phyloP scores from a whole-genome alignment of 768 basidiomycete species.

The Ramaria sp. region DNA sequence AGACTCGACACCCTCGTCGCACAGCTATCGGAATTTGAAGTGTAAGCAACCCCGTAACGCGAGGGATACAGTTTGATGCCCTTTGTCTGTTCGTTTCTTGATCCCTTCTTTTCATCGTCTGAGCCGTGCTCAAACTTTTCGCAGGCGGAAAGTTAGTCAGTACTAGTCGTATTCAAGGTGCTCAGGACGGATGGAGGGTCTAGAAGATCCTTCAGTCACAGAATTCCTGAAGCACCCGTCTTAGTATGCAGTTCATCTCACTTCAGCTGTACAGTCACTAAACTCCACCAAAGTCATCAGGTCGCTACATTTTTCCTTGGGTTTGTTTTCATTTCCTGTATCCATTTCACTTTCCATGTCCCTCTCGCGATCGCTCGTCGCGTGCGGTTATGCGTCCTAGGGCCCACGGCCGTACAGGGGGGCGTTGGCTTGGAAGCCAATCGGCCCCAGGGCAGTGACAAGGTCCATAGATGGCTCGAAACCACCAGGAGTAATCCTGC shows the following conservation, averaged over 20 bases:
- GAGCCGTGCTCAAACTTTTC: background rate
- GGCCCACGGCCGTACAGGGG: background rate
- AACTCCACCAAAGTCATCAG: constrained; percentile 20
- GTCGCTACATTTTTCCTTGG: constrained; percentile 31
- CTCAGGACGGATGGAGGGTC: background rate
- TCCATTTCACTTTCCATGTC: constrained; percentile 18
- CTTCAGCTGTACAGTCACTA: background rate
- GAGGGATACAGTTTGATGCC: background rate
- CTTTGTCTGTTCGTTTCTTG: background rate
- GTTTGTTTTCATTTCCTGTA: constrained; percentile 28
- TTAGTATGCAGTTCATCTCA: background rate
- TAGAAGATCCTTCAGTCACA: background rate
- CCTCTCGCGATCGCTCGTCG: background rate
- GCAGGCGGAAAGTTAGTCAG: background rate
- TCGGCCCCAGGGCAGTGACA: background rate
- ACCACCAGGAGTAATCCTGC: background rate
- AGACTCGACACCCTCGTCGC: background rate
- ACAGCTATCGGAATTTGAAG: background rate
- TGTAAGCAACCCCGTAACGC: background rate
- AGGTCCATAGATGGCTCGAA: constrained; percentile 2
- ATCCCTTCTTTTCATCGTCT: background rate
- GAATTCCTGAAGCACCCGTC: constrained; percentile 6
- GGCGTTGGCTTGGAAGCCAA: background rate
- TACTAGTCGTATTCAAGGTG: background rate
- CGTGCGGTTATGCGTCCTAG: background rate